These are phyloP conservation scores for Xylaria bambusicola DNA, from an alignment of 495 filamentous ascomycete species.

Conservation along the genomic window DNA sequence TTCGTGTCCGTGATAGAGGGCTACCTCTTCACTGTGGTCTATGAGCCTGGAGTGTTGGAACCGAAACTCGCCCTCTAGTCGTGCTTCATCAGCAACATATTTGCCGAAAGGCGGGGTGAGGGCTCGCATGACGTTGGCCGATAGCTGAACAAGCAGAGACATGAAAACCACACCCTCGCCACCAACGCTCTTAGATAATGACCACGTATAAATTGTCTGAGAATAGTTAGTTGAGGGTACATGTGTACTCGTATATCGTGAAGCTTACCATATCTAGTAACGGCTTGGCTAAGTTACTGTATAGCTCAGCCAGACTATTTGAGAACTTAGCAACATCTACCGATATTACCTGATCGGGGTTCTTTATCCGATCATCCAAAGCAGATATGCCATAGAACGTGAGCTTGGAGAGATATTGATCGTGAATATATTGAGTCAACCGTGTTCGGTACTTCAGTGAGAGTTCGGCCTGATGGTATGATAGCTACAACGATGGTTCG, in stretches of 20 bases:
- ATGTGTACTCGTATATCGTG: background rate
- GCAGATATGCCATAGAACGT: conserved; percentile 97
- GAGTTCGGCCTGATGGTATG: conserved; percentile 94
- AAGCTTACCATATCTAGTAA: conserved; percentile 79
- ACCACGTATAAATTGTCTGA: conserved; percentile 84
- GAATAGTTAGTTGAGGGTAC: conserved; percentile 20
- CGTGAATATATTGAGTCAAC: conserved; percentile 88
- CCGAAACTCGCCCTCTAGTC: conserved; percentile 92
- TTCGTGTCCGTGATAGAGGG: conserved; percentile 89
- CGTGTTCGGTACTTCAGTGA: conserved; percentile 89
- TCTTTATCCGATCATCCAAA: conserved; percentile 96
- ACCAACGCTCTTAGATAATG: conserved; percentile 87
- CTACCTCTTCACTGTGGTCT: conserved; percentile 93
- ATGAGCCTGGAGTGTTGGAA: conserved; percentile 94
- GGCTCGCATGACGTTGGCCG: conserved; percentile 88
- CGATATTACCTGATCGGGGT: conserved; percentile 95
- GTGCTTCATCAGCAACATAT: conserved; percentile 95
- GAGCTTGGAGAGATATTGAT: conserved; percentile 91
- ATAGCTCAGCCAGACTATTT: conserved; percentile 90
- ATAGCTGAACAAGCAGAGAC: conserved; percentile 89
- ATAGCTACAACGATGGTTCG: conserved; percentile 59
- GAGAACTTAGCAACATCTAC: conserved; percentile 96
- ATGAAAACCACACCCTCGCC: conserved; percentile 94
- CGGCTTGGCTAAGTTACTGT: conserved; percentile 96
- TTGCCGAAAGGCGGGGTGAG: conserved; percentile 97